A percentile compares a stretch with the other conserved stretches of the same genome.
These are phyloP conservation scores for Hypomyces perniciosus DNA, from an alignment of 2,329 filamentous ascomycete species.

Conservation along the genomic window DNA sequence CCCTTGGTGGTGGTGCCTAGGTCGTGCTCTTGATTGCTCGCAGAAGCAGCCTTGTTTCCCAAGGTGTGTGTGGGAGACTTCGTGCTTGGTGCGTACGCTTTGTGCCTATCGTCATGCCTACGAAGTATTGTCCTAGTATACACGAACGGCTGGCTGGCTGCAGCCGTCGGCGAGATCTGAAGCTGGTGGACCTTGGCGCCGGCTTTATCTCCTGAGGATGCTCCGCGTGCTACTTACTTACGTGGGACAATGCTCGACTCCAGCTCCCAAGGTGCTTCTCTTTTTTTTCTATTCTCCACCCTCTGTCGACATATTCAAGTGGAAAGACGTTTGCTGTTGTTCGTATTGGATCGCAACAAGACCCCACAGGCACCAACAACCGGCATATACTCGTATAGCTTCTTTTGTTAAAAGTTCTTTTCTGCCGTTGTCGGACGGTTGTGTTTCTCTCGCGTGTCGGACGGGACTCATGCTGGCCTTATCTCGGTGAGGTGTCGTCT, in stretches of 20 bases:
- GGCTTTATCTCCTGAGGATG: slow-evolving; percentile 1
- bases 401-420: no score
- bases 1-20: not conserved
- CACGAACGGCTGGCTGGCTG: slow-evolving; percentile 11
- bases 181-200: slow-evolving; percentile 3
- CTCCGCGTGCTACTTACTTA: not conserved
- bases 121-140: not conserved
- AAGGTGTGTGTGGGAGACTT: no score
- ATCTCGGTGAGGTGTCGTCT: not conserved
- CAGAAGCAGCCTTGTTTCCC: no score
- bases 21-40: no score
- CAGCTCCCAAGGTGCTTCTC: not conserved
- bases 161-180: slow-evolving; percentile 10
- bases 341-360: no score
- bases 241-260: not conserved
- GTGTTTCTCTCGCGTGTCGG: not conserved
- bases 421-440: not conserved
- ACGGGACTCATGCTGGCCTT: not conserved
- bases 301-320: no score
- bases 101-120: not conserved
- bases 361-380: no score
- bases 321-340: no score
- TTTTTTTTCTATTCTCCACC: not conserved
- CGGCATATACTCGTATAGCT: no score
- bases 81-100: not conserved